A percentile compares a stretch with the other conserved stretches of the same genome.
These are phyloP conservation scores for Hyphochytrium catenoides DNA, from an alignment of 352 stramenopile species.

Conservation along the genomic window DNA sequence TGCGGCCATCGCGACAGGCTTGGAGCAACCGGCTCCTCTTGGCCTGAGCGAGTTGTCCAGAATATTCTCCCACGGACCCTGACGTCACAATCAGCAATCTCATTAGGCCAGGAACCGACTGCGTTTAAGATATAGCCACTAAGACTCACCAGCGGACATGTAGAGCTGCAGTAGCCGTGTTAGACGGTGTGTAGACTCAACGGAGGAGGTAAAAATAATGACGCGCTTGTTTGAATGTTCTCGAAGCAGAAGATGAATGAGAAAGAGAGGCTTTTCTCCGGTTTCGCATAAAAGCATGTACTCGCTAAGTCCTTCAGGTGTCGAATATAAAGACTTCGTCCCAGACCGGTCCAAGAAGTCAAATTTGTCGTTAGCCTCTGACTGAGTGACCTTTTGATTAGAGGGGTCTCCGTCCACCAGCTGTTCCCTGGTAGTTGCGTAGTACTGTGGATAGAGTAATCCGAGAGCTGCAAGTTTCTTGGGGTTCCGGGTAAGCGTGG, in stretches of 20 bases:
- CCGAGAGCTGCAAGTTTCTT: slow-evolving; percentile 80
- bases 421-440: slow-evolving; percentile 9
- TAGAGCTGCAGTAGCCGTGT: slow-evolving; percentile 74
- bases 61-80: slow-evolving; percentile 36
- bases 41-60: slow-evolving; percentile 45
- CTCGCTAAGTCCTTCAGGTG: slow-evolving; percentile 48
- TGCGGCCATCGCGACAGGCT: slow-evolving; percentile 30
- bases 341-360: slow-evolving; percentile 23
- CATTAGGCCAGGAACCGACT: background rate
- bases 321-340: slow-evolving; percentile 40
- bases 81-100: slow-evolving; percentile 10
- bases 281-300: slow-evolving; percentile 74
- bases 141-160: slow-evolving; percentile 1
- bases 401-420: slow-evolving; percentile 6
- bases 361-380: slow-evolving; percentile 15
- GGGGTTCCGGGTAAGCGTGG: slow-evolving; percentile 88
- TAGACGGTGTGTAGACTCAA: slow-evolving; percentile 89
- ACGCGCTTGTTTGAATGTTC: slow-evolving; percentile 38
- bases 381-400: slow-evolving; percentile 9
- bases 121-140: background rate
- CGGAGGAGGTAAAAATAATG: slow-evolving; percentile 86
- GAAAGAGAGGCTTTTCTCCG: slow-evolving; percentile 78
- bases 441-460: slow-evolving; percentile 74
- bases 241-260: slow-evolving; percentile 70
- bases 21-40: slow-evolving; percentile 38